Percentiles rank a stretch among this genome's conserved stretches.
These are phyloP conservation scores for Camelina hispida DNA, from an alignment of 345 rosid species.

Conservation along the genomic window DNA sequence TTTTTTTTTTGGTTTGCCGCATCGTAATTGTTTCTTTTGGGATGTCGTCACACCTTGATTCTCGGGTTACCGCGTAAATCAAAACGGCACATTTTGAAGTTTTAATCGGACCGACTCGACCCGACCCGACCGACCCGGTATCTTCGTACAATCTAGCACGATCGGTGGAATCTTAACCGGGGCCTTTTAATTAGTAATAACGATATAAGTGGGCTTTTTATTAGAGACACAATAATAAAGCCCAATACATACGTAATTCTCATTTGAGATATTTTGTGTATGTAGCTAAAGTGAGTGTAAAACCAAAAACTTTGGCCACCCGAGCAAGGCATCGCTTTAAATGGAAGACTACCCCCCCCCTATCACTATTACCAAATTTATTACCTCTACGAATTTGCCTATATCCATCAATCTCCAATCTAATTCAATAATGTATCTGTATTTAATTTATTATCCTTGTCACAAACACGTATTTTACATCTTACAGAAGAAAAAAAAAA, in stretches of 20 bases:
- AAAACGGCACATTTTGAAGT: background rate
- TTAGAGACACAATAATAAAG: background rate
- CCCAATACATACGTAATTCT: constrained; percentile 9
- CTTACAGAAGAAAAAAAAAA: too few species aligned
- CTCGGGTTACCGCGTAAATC: constrained; percentile 68
- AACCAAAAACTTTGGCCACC: constrained; percentile 13
- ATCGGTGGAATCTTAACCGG: background rate
- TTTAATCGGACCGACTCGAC: background rate
- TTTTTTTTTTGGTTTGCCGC: background rate
- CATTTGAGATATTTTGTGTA: background rate
- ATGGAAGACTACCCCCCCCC: background rate
- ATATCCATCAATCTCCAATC: too few species aligned
- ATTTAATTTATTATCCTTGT: too few species aligned
- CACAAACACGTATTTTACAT: too few species aligned
- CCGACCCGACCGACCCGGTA: constrained; percentile 41
- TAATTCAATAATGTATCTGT: too few species aligned
- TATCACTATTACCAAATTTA: constrained; percentile 4
- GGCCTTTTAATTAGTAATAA: background rate
- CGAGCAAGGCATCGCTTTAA: constrained; percentile 15
- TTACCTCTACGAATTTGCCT: too few species aligned
- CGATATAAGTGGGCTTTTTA: background rate
- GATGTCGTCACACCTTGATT: constrained; percentile 40
- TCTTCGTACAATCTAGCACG: background rate
- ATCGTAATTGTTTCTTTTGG: constrained; percentile 30
- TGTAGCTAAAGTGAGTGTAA: background rate